Evolutionary conservation across 2,329 filamentous ascomycete genomes (phyloP), one percentile per base, ranked within the genome.

Genomic region (Cytospora schulzeri): DNA sequence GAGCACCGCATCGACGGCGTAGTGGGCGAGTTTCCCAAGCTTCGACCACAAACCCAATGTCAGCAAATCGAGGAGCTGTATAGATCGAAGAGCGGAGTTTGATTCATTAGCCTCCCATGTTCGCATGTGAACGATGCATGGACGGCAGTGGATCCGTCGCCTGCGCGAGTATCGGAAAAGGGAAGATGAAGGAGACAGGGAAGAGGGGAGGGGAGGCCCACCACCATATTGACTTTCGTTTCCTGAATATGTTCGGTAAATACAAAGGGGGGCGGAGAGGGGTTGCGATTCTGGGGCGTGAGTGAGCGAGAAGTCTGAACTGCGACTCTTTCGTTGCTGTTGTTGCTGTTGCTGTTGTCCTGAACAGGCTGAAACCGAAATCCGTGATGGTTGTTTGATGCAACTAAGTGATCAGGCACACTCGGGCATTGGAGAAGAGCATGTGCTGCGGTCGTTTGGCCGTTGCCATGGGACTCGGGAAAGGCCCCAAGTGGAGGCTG

Each of bases 1-100:
- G 72, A 98, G 87, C 71, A 98, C 92, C 69, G 94, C 94, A 80
- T 98, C 94, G 78, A 98, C 94, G 74, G 93, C 92, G 82, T 96
- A 97, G 82, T 98, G 94, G 76, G 91, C 91, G 74, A 98, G 81
- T 79, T 91, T 89, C 83, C 93, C 94, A 80, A 98, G 85, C 94
- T 97, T 89, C 80, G 81, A 83, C 83, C 81, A 86, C 71, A 88
- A 80, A 77, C 84, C 87, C 80, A 90, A 84, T 76, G 85, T 88
- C 82, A 88, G 86, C 78, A 88, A 82, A 80, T 87, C 83, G 80
- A 88, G 84, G 77, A 88, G 78, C 84, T 87, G 77, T 75, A 69
- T 69, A 57, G 31, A 15, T 72, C 69, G 71, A 77, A 76, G 75
- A 63, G 54, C 64, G 41, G 64, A 65, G 22, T 4, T 67, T 56